phyloP scores from a whole-genome alignment of 352 stramenopile genomes.

The Phytophthora idaei region DNA sequence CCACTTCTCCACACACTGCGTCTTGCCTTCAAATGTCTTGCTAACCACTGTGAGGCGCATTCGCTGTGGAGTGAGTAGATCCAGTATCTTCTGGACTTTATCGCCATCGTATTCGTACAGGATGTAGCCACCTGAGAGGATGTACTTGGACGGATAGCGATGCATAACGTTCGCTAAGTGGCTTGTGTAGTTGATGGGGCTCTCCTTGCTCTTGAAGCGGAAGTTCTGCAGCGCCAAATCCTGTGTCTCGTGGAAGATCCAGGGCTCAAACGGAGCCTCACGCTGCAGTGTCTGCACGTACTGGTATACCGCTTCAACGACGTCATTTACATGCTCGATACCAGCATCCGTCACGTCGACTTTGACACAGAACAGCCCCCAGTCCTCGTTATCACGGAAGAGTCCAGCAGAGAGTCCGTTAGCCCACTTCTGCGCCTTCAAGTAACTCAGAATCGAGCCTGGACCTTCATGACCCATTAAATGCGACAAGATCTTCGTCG shows the following conservation, averaged over 20 bases:
- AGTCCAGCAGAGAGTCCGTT: conserved; percentile 72
- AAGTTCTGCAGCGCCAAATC: conserved; percentile 65
- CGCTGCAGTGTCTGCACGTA: conserved; percentile 65
- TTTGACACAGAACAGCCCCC: conserved; percentile 68
- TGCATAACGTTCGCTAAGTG: conserved; percentile 76
- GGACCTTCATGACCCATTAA: conserved; percentile 94
- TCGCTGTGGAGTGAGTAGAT: conserved; percentile 48
- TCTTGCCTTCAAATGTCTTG: conserved; percentile 69
- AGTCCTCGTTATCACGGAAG: conserved; percentile 77
- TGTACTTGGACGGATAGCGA: conserved; percentile 58
- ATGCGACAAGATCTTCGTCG: conserved; percentile 89
- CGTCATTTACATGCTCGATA: conserved; percentile 63
- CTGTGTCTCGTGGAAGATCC: conserved; percentile 77
- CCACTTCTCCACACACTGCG: conserved; percentile 59
- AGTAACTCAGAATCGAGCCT: conserved; percentile 92
- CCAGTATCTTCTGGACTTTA: conserved; percentile 59
- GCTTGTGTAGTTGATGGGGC: conserved; percentile 70
- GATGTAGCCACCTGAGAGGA: conserved; percentile 67
- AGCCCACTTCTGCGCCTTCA: conserved; percentile 86
- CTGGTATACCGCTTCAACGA: conserved; percentile 69
- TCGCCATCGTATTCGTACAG: conserved; percentile 69
- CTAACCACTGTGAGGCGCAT: conserved; percentile 76
- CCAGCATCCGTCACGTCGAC: conserved; percentile 72
- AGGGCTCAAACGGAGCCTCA: conserved; percentile 48
- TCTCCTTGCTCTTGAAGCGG: conserved; percentile 83